Evolutionary conservation across 495 filamentous ascomycete species (phyloP), one percentile per base, ranked within the genome.

Genomic region (Immersiella caudata): DNA sequence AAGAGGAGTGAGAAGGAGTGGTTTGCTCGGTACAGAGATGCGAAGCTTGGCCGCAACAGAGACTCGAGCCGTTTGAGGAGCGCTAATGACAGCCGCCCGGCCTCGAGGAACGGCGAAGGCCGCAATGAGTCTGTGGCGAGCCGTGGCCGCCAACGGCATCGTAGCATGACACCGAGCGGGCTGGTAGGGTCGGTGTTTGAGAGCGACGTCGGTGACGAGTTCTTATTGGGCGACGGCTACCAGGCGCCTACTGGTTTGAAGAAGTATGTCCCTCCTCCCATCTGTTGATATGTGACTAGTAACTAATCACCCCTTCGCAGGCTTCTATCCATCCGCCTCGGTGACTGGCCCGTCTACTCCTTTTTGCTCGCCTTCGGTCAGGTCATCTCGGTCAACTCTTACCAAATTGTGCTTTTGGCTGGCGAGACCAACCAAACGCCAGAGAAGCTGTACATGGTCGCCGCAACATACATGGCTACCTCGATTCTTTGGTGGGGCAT

Each of bases 261-360:
- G 68, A 88, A 85, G 74, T 75, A 72, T 35, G 70, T 60, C 60
- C 76, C 79, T 70, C 80, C 81, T 74, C 78, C 82, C 58, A 1
- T 16, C n/a, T 11, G 22, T 49, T 7, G 20, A 2, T 67, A 84
- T 64, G 26, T 33, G 8, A 0, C 16, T 27, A n/a, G 29, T 18
- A 1, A 29, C 65, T 70, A 70, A 70, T 64, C 0, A 16, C 40
- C 11, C 11, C 40, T 22, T n/a, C n/a, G 12, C 24, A 73, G 70
- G 60, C 35, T 80, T 35, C 62, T 85, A 16, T 78, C 78, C 29
- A 75, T 79, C 68, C 74, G 75, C n/a, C 64, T 79, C 50, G 76
- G 77, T 20, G 87, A 90, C 69, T 93, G 90, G 90, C 90, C 90
- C 0, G 68, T 92, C 8, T 93, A 93, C 76, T 86, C 89, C 6